A percentile compares a stretch with the other conserved stretches of the same genome.
Conservation (phyloP, 768 basidiomycete species). For the Cystofilobasidium capitatum region DNA sequence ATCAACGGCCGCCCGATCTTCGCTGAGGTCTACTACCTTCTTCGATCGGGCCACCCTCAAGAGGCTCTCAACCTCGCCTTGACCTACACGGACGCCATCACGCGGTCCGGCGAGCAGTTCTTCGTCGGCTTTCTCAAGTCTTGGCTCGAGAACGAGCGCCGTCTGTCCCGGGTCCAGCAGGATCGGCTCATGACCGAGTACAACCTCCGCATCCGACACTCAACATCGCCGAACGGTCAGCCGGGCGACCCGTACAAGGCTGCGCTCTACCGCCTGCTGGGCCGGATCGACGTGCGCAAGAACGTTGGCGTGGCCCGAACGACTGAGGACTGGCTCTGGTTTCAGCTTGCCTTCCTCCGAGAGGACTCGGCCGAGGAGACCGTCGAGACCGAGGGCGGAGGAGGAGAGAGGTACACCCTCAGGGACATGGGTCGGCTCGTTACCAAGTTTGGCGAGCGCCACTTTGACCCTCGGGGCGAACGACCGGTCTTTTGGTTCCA, state of each 20-base stretch:
- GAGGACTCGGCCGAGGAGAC: conserved; percentile 42
- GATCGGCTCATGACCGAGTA: conserved; percentile 56
- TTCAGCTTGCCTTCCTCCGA: conserved; percentile 77
- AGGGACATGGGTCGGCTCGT: conserved; percentile 38
- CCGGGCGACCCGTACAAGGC: conserved; percentile 79
- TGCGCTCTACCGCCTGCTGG: conserved; percentile 90
- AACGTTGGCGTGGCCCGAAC: conserved; percentile 79
- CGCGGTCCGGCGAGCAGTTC: conserved; percentile 61
- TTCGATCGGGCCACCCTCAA: conserved; percentile 69
- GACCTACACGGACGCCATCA: conserved; percentile 52
- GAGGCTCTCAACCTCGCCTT: conserved; percentile 73
- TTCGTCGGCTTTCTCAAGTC: conserved; percentile 73
- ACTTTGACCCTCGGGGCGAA: conserved; percentile 50
- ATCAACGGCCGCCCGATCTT: conserved; percentile 80
- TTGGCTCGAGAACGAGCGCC: conserved; percentile 74
- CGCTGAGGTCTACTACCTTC: conserved; percentile 86
- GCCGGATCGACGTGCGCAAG: conserved; percentile 76
- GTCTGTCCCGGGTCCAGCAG: conserved; percentile 44
- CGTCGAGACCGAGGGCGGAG: conserved; percentile 48
- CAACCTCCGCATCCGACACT: conserved; percentile 59
- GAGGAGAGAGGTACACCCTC: conserved; percentile 50
- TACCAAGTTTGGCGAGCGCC: conserved; percentile 40
- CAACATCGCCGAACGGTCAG: background rate
- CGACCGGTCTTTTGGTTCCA: conserved; percentile 45
- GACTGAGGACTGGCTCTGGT: conserved; percentile 98